phyloP scores from a whole-genome alignment of 2,329 filamentous ascomycete species.

The Coniella lustricola region DNA sequence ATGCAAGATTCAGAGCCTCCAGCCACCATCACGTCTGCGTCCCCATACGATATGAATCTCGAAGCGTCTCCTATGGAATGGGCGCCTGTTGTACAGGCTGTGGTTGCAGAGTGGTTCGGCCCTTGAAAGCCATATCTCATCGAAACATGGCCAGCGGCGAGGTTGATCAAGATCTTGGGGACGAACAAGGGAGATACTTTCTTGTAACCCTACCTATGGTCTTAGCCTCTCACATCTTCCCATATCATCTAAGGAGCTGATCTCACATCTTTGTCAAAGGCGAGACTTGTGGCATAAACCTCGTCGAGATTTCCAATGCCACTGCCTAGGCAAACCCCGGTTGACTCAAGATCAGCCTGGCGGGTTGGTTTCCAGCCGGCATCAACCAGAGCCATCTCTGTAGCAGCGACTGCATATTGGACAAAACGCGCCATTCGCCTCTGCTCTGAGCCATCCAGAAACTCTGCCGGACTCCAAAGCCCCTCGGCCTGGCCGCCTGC shows the following conservation, averaged over 20 bases:
- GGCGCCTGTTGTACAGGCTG: conserved; percentile 91
- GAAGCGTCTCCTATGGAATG: conserved; percentile 92
- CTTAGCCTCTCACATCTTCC: conserved; percentile 11
- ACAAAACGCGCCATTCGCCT: conserved; percentile 86
- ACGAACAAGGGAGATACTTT: conserved; percentile 93
- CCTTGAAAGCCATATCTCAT: conserved; percentile 88
- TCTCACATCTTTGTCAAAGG: conserved; percentile 65
- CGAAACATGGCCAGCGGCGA: conserved; percentile 89
- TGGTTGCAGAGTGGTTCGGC: conserved; percentile 87
- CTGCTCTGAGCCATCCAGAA: conserved; percentile 46
- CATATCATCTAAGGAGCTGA: conserved; percentile 5
- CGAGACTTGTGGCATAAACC: conserved; percentile 75
- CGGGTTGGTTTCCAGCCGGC: conserved; percentile 64
- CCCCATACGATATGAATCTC: conserved; percentile 84
- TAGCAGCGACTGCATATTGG: conserved; percentile 83
- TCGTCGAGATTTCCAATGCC: conserved; percentile 93
- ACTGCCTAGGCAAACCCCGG: conserved; percentile 88
- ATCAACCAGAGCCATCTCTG: conserved; percentile 79
- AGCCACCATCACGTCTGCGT: conserved; percentile 94
- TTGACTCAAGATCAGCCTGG: conserved; percentile 61
- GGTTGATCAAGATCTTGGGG: conserved; percentile 85
- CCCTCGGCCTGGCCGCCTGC: conserved; percentile 32
- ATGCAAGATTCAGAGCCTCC: conserved; percentile 94
- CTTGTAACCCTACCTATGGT: conserved; percentile 63
- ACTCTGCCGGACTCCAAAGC: conserved; percentile 46